Base-by-base conservation (phyloP, 306 rosid species). In the Mimosa pudica region DNA sequence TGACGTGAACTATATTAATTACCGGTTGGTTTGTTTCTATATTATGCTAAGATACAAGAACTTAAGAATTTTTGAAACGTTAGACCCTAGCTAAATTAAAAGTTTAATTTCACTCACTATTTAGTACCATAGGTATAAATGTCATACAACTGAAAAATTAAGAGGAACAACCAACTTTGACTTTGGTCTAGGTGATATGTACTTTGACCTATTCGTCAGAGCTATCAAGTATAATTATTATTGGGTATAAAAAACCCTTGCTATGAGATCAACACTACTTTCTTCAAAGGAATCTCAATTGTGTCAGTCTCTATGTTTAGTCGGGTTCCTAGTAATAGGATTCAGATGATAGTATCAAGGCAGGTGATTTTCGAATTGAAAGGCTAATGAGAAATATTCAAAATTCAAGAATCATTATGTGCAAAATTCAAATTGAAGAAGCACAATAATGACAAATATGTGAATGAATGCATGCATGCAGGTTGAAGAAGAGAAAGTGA, bases 401-500 rank as follows among this genome's bases (percentile, higher is more conserved):
- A 16, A 16, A 52, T 20, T 14, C 5, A 52, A 16, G 20, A 52
- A 52, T 16, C 0, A 17, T 52, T 55, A 3, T 55, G 57, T 55
- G 30, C 30, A 24, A 55, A 13, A 57, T 60, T 60, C 65, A 60
- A 60, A 60, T 4, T 20, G 7, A 24, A 60, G 12, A 49, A 12
- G 54, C 54, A 48, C 54, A 57, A 57, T 7, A 57, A 78, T 51
- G 74, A 70, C 16, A 20, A 44, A 42, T 10, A 18, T 67, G 72
- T 52, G 24, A 48, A 49, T 55, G 58, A 13, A 12, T 7, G 33
- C 0, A 55, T 73, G 49, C 51, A 82, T 4, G 96, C 97, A 91
- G 95, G 92, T 89, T 83, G 89, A 84, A 78, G 86, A 74, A 79
- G 86, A 77, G 87, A 82, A 77, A 86, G 88, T 76, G 17, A 77